These are phyloP conservation scores for Malassezia nana DNA, from an alignment of 1,284 basidiomycete species.

Conservation along the genomic window DNA sequence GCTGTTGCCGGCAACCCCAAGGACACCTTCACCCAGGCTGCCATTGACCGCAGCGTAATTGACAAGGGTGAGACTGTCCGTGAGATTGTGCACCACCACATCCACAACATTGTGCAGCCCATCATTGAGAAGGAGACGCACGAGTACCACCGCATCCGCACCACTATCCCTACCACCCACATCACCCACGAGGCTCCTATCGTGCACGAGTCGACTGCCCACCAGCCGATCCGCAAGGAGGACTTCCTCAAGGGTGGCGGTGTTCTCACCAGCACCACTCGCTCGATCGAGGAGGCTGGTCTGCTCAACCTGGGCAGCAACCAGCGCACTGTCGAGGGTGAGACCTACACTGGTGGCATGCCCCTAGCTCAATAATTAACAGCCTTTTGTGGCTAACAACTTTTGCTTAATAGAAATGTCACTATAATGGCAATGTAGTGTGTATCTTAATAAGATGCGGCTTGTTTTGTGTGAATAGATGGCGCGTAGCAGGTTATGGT, in stretches of 20 bases:
- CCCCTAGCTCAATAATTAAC: conserved; percentile 6
- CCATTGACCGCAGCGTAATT: conserved; percentile 36
- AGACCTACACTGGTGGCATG: conserved; percentile 15
- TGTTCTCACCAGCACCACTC: conserved; percentile 25
- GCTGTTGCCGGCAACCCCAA: conserved; percentile 35
- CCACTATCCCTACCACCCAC: conserved; percentile 37
- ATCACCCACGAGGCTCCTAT: conserved; percentile 46
- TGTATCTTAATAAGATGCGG: neutral
- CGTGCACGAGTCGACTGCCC: conserved; percentile 40
- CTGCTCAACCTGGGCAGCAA: conserved; percentile 37
- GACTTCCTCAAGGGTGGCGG: conserved; percentile 41
- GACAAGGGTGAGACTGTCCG: conserved; percentile 47
- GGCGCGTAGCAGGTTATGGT: neutral
- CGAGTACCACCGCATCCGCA: conserved; percentile 46
- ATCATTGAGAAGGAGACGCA: conserved; percentile 46
- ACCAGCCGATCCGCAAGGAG: conserved; percentile 39
- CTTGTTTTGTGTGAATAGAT: no score
- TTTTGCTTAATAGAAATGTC: conserved; percentile 6
- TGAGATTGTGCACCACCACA: conserved; percentile 45
- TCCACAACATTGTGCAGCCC: conserved; percentile 49
- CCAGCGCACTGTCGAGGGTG: conserved; percentile 36
- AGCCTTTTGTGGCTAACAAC: neutral
- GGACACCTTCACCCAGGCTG: conserved; percentile 32
- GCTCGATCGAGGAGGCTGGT: conserved; percentile 27
- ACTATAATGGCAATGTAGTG: conserved; percentile 8